A percentile compares a stretch with the other conserved stretches of the same genome.
Evolutionary conservation across 2,329 filamentous ascomycete genomes (phyloP).

Genomic region (Penicillium sp.): DNA sequence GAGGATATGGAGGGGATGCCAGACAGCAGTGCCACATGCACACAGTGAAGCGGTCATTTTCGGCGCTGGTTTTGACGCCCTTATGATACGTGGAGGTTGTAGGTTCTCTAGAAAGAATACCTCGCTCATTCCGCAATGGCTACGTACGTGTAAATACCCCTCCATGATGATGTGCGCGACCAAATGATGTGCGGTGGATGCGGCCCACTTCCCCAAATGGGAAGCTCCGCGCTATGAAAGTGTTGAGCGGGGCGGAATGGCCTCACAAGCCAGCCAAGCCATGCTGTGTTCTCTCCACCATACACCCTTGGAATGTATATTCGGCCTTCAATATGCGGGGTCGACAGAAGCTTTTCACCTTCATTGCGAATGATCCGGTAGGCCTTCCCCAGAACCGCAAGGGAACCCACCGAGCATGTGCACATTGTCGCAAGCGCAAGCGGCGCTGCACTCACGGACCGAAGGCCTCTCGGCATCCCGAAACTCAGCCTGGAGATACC

Average conservation of each 20-base stretch:
- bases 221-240: not conserved
- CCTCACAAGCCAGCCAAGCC: not conserved
- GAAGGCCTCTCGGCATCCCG: not conserved
- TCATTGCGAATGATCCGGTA: not conserved
- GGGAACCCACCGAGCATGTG: not conserved
- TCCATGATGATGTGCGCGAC: not conserved
- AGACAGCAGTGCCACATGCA: too few species aligned
- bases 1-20: too few species aligned
- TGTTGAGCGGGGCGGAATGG: not conserved
- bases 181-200: not conserved
- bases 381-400: constrained; percentile 1
- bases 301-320: not conserved
- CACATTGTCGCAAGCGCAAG: constrained; percentile 1
- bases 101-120: too few species aligned
- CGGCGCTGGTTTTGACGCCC: too few species aligned
- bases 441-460: constrained; percentile 2
- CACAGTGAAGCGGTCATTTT: too few species aligned
- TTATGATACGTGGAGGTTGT: too few species aligned
- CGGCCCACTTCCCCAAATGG: not conserved
- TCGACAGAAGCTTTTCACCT: not conserved
- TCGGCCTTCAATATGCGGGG: not conserved
- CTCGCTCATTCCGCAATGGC: too few species aligned
- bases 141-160: not conserved
- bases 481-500: not conserved
- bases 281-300: not conserved